Conservation (phyloP, 345 rosid species). For the Cardamine occulta region DNA sequence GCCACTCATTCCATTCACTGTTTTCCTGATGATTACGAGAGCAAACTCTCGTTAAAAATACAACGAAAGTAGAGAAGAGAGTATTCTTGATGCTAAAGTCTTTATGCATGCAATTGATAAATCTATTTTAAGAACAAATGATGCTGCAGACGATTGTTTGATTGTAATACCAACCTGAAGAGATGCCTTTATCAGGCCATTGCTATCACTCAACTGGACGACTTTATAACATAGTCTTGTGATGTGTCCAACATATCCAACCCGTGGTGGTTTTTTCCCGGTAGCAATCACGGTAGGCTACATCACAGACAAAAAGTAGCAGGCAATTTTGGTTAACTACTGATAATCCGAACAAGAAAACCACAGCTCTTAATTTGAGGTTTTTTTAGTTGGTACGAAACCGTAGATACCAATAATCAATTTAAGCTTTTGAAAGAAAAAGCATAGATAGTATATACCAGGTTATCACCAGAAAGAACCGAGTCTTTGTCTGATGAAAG, state of each 20-base stretch:
- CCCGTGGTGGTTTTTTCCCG: conserved; percentile 77
- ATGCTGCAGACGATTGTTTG: conserved; percentile 16
- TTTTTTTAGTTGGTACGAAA: neutral
- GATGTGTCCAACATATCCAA: conserved; percentile 88
- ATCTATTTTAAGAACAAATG: neutral
- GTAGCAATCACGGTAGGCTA: conserved; percentile 81
- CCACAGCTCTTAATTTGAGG: conserved; percentile 4
- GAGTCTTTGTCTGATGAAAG: conserved; percentile 76
- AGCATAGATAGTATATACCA: conserved; percentile 49
- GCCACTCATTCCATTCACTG: conserved; percentile 88
- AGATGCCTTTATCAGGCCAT: conserved; percentile 55
- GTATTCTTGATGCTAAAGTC: neutral
- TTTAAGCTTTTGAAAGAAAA: neutral
- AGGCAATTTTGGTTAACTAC: conserved; percentile 1
- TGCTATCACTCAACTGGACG: conserved; percentile 71
- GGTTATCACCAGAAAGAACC: conserved; percentile 58
- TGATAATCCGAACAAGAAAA: conserved; percentile 20
- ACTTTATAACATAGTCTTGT: conserved; percentile 86
- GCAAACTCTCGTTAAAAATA: conserved; percentile 27
- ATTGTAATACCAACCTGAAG: conserved; percentile 67
- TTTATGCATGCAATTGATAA: neutral
- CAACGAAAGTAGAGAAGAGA: neutral
- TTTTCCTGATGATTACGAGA: conserved; percentile 60
- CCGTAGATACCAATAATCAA: neutral
- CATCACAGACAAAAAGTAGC: conserved; percentile 37